Conservation (phyloP, 768 basidiomycete species). For the Suillus tomentosus region DNA sequence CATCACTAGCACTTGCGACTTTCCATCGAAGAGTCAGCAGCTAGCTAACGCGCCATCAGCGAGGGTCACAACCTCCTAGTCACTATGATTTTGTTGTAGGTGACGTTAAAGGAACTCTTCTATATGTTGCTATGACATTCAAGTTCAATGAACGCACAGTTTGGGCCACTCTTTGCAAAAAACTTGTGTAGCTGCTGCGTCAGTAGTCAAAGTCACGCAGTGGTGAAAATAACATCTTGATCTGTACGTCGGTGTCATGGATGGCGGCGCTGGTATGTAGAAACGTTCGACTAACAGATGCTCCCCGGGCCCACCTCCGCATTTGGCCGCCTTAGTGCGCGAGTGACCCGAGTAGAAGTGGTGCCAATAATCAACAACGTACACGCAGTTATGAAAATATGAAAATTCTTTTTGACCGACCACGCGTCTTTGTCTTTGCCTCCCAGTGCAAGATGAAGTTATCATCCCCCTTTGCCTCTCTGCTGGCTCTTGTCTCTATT, state of each 20-base stretch:
- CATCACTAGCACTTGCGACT: too few relatives aligned
- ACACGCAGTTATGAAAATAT: background rate
- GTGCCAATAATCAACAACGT: background rate
- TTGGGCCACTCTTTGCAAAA: background rate
- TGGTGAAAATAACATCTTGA: background rate
- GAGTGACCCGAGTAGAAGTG: conserved; percentile 2
- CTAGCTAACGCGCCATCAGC: background rate
- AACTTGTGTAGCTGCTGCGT: background rate
- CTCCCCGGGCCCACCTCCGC: background rate
- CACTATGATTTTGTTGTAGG: background rate
- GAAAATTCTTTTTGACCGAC: background rate
- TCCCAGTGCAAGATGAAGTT: background rate
- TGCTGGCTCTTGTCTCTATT: background rate
- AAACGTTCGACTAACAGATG: background rate
- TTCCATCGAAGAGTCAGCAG: background rate
- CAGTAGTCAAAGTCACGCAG: background rate
- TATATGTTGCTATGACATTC: background rate
- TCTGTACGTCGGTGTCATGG: background rate
- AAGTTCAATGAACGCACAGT: background rate
- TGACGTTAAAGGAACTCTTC: background rate
- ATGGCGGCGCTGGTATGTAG: background rate
- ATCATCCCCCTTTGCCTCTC: background rate
- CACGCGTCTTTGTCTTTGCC: background rate
- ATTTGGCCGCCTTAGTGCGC: background rate
- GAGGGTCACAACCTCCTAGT: background rate